Evolutionary conservation across 495 filamentous ascomycete genomes (phyloP), one percentile per base, ranked within the genome.

Genomic region (Letharia lupina): DNA sequence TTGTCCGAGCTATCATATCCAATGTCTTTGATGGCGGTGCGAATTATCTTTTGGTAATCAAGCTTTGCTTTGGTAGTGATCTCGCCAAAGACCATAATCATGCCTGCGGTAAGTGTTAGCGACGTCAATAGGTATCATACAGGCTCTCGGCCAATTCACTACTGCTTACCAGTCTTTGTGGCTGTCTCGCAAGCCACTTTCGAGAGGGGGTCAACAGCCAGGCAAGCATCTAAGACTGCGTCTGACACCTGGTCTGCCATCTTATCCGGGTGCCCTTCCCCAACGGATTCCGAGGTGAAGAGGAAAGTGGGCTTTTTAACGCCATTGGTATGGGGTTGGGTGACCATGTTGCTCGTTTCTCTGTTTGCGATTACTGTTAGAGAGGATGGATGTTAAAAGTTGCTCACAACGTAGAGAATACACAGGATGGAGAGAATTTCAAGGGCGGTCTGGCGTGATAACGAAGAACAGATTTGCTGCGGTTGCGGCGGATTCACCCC

Each of bases 41-140:
- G 94, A 79, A 98, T 91, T 73, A 98, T 84, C 83, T 91, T 96
- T 80, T 98, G 94, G 86, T 96, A 98, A 84, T 98, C 94, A 70
- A 97, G 83, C 63, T 79, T 80, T 77, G 94, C 86, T 82, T 96
- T 93, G 82, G 94, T 98, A 76, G 91, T 95, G 78, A 98, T 98
- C 80, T 98, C 94, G 83, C 94, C 94, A 70, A 98, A 98, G 75
- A 98, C 88, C 93, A 98, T 97, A 76, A 98, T 84, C 94, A 98
- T 97, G 78, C 86, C 86, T 83, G 41, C 47, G 61, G 60, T 31
- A 56, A 48, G 28, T 56, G 59, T 45, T 35, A 67, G 40, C 54
- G 45, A 65, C 42, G 18, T 23, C 41, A n/a, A 9, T 37, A 20
- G 5, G 31, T 20, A 23, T 8, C 39, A 57, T 5, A 57, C 31